Evolutionary conservation across 2,329 filamentous ascomycete species (phyloP), one percentile per base, ranked within the genome.

Genomic region (Fusarium concolor): DNA sequence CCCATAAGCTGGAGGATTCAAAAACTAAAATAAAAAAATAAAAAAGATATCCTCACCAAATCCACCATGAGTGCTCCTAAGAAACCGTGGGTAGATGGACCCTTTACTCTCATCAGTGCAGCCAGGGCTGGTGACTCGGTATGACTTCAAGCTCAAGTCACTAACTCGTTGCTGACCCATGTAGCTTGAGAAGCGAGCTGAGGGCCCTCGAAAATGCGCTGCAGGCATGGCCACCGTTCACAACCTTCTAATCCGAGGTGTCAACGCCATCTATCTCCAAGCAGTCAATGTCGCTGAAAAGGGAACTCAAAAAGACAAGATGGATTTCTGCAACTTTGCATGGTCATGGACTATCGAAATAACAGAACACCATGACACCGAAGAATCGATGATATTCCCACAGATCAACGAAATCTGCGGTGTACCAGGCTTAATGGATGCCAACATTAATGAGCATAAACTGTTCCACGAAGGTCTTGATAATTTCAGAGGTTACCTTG

Each of bases 401-500:
- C 69, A 71, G 4, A 74, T 83, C 12, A 78, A 82, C 59, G 58
- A 70, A 35, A 54, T 79, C 22, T 62, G 75, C 5, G 79, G 76
- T 1, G 75, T 77, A 12, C 66, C 72, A 38, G 78, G 78, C 2
- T 61, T 81, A 24, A 82, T 83, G 80, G 78, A 80, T 15, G 68
- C 58, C 43, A 83, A 81, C 62, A 71, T 83, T 5, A 76, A 77
- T 18, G 80, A 84, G 52, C 82, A 83, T 61, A 71, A 75, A 10
- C 70, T 72, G 2, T 83, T 84, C 56, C 74, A 78, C 17, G 68
- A 67, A 2, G 80, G 80, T 0, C 54, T 84, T 5, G 68, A 75
- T 1, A 49, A 49, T 1, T 79, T 79, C 28, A 65, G 65, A 17
- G 62, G 43, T 6, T 83, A 82, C 62, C 47, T 80, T 10, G 59